Percentiles rank a stretch among this genome's conserved stretches.
These are phyloP conservation scores for Heliocybe sulcata DNA, from an alignment of 1,284 basidiomycete species.

Conservation along the genomic window DNA sequence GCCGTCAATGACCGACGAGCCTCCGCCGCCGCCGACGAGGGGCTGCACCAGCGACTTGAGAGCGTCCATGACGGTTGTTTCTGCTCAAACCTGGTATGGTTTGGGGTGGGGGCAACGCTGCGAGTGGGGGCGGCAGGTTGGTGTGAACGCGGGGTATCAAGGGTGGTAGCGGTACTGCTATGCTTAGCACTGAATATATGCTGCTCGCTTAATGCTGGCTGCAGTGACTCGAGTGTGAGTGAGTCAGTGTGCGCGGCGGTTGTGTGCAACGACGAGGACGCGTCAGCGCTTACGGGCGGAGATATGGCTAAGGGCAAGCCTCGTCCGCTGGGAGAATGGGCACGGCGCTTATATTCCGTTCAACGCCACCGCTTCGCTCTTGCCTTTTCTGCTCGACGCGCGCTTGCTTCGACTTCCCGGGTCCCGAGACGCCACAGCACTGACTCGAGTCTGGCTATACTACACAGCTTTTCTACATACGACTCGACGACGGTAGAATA, in stretches of 20 bases:
- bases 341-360: not conserved
- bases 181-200: no score
- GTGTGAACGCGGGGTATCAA: not conserved
- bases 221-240: no score
- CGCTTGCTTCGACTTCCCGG: not conserved
- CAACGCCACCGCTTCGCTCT: not conserved
- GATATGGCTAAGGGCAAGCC: not conserved
- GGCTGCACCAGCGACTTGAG: slow-evolving; percentile 77
- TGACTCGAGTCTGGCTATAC: not conserved
- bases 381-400: not conserved
- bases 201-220: no score
- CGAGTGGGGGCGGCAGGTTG: not conserved
- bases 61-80: slow-evolving; percentile 52
- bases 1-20: slow-evolving; percentile 73
- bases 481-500: not conserved
- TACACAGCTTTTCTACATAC: not conserved
- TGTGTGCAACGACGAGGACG: not conserved
- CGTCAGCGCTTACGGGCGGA: not conserved
- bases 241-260: no score
- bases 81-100: slow-evolving; percentile 21
- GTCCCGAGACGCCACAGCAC: not conserved
- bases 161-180: not conserved
- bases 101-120: not conserved
- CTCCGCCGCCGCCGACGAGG: slow-evolving; percentile 65
- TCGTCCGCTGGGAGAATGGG: not conserved